Percentiles rank a stretch among this genome's conserved stretches.
Evolutionary conservation across 805 yeast species (phyloP).

Genomic region (Nakazawaea ernobii): DNA sequence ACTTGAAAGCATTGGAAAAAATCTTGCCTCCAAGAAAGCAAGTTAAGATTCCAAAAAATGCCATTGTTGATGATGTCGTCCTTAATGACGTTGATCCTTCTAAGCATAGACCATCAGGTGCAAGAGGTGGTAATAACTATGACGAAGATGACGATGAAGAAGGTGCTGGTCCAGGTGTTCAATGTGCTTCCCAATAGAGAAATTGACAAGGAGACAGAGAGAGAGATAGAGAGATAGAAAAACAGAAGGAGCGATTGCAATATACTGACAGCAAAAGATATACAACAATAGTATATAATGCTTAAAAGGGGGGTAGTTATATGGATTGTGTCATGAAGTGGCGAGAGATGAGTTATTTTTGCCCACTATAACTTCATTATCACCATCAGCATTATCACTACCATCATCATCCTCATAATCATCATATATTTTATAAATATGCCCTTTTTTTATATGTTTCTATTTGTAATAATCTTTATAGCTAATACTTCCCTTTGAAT

Average conservation of each 20-base stretch:
- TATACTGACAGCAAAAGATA: background rate
- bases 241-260: background rate
- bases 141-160: constrained; percentile 48
- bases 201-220: background rate
- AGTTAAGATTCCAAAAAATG: constrained; percentile 59
- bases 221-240: background rate
- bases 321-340: too few relatives aligned
- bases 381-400: too few relatives aligned
- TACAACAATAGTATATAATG: background rate
- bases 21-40: constrained; percentile 75
- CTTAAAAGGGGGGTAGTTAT: background rate
- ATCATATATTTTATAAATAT: too few relatives aligned
- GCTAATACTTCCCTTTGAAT: background rate
- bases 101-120: constrained; percentile 41
- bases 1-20: constrained; percentile 64
- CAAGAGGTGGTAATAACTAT: constrained; percentile 36
- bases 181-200: constrained; percentile 85
- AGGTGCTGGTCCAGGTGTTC: constrained; percentile 67
- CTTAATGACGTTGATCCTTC: constrained; percentile 62
- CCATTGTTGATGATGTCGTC: constrained; percentile 76
- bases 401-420: too few relatives aligned
- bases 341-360: too few relatives aligned
- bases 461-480: background rate
- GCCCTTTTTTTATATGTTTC: too few relatives aligned
- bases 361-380: too few relatives aligned